These are phyloP conservation scores for Anisodus acutangulus DNA, from an alignment of 257 asterid species.

Conservation along the genomic window DNA sequence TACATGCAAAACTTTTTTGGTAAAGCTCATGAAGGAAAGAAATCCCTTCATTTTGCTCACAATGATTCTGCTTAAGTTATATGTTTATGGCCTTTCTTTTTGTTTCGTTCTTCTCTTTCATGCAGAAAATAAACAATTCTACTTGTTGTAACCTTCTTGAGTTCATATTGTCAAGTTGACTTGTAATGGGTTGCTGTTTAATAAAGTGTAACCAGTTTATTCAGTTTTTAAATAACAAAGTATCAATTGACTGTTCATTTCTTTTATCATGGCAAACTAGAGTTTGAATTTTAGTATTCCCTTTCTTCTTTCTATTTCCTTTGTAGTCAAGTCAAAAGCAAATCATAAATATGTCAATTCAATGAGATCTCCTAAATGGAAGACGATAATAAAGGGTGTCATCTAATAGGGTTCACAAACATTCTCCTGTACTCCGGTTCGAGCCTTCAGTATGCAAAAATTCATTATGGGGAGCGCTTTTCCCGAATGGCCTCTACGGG, in stretches of 20 bases:
- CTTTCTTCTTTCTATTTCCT: background rate
- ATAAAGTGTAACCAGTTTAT: background rate
- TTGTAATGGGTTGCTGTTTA: background rate
- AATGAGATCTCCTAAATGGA: background rate
- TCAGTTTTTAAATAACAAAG: background rate
- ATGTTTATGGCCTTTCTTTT: background rate
- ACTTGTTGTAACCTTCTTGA: background rate
- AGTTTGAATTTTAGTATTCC: background rate
- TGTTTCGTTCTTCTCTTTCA: background rate
- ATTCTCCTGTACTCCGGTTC: background rate
- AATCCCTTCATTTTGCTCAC: slow-evolving; percentile 41
- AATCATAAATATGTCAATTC: background rate
- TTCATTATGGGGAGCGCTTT: too few species aligned
- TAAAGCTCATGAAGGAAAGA: slow-evolving; percentile 47
- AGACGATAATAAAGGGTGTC: background rate
- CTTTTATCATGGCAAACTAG: background rate
- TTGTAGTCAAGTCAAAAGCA: background rate
- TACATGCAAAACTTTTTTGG: slow-evolving; percentile 46
- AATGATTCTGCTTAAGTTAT: background rate
- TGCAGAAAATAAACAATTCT: background rate
- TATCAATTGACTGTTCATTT: background rate
- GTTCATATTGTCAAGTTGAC: background rate
- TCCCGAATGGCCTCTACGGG: too few species aligned
- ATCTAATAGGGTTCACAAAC: background rate
- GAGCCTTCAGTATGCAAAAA: too few species aligned